phyloP scores from a whole-genome alignment of 352 stramenopile genomes.

The Globisporangium apiculatum region DNA sequence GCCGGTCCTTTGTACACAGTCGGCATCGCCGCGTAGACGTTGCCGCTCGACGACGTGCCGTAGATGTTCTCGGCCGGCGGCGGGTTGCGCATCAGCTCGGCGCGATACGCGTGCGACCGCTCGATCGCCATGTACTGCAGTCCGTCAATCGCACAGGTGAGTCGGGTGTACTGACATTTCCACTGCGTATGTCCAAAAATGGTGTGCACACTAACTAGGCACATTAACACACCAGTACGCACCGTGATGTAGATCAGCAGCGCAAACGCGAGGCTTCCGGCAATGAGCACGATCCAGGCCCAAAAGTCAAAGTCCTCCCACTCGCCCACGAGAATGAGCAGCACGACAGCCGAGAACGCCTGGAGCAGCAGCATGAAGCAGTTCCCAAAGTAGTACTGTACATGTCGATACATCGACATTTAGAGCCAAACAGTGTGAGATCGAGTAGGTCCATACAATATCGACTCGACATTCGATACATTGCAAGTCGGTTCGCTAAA shows the following conservation, averaged over 20 bases:
- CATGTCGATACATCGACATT: not conserved
- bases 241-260: constrained; percentile 70
- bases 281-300: constrained; percentile 62
- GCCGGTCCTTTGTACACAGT: constrained; percentile 39
- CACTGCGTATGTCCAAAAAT: no score
- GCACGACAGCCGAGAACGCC: constrained; percentile 57
- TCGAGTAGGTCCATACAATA: no score
- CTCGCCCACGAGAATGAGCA: constrained; percentile 70
- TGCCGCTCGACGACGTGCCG: constrained; percentile 28
- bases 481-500: no score
- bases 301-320: constrained; percentile 73
- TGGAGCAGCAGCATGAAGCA: constrained; percentile 82
- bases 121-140: constrained; percentile 66
- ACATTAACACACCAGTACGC: not conserved
- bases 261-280: constrained; percentile 59
- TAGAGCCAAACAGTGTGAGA: not conserved
- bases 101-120: constrained; percentile 66
- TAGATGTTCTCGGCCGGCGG: constrained; percentile 75
- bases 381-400: constrained; percentile 82
- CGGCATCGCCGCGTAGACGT: constrained; percentile 65
- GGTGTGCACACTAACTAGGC: no score
- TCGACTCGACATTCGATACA: no score
- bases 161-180: no score
- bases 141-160: not conserved
- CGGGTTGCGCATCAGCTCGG: constrained; percentile 80